phyloP scores from a whole-genome alignment of 164 flowering plant species.

The Nymphaea thermarum region DNA sequence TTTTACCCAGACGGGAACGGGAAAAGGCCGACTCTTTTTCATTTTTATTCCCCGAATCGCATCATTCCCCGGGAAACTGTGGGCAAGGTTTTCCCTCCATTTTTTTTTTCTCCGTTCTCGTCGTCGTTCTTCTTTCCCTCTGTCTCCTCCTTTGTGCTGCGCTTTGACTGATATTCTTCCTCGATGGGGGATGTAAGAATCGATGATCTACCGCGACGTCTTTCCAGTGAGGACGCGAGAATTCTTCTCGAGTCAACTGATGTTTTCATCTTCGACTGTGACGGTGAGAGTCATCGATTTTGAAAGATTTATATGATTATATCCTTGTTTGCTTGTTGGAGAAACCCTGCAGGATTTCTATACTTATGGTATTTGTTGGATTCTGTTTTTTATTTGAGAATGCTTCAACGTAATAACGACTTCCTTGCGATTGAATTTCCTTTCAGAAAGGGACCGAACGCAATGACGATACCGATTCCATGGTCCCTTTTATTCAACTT shows the following conservation, averaged over 20 bases:
- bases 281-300: conserved; percentile 29
- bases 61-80: too few relatives aligned
- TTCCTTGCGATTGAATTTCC: neutral
- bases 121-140: too few relatives aligned
- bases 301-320: neutral
- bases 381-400: neutral
- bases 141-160: too few relatives aligned
- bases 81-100: too few relatives aligned
- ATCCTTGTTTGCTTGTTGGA: neutral
- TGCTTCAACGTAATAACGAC: too few relatives aligned
- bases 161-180: too few relatives aligned
- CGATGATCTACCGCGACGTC: conserved; percentile 13
- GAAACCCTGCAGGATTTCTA: neutral
- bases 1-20: too few relatives aligned
- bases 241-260: conserved; percentile 60
- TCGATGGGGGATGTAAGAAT: neutral
- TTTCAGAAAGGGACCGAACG: neutral
- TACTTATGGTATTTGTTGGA: too few relatives aligned
- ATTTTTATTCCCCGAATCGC: too few relatives aligned
- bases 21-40: too few relatives aligned
- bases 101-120: too few relatives aligned
- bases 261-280: conserved; percentile 93
- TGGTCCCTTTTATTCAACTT: neutral
- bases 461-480: neutral
- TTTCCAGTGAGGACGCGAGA: conserved; percentile 23